Evolutionary conservation across 116 monocot species (phyloP).

Genomic region (Phalaenopsis hybrid): DNA sequence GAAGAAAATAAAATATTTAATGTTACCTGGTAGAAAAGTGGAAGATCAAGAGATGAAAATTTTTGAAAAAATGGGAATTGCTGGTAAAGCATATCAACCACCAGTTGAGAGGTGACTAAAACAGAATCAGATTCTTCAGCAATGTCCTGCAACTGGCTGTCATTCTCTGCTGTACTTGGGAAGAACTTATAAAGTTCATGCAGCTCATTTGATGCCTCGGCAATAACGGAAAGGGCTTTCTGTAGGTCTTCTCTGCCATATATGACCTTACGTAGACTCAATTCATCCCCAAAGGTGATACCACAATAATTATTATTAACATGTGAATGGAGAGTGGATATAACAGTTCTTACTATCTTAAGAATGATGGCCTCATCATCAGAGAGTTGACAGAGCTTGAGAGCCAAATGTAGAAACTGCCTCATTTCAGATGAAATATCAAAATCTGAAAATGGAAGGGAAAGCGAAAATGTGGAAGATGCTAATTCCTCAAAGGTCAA

Average conservation of each 20-base stretch:
- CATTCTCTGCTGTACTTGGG: constrained; percentile 11
- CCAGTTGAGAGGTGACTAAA: constrained; percentile 33
- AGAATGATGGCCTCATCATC: constrained; percentile 21
- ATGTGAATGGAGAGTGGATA: constrained; percentile 49
- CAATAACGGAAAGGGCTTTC: constrained; percentile 21
- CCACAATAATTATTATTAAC: constrained; percentile 17
- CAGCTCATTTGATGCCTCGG: constrained; percentile 51
- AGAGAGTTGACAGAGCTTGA: constrained; percentile 49
- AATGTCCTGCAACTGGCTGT: constrained; percentile 12
- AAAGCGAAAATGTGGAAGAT: constrained; percentile 44
- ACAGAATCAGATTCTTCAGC: constrained; percentile 19
- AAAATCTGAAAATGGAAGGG: constrained; percentile 27
- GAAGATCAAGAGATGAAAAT: constrained; percentile 16
- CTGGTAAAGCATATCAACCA: constrained; percentile 41
- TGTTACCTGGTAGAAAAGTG: constrained; percentile 9
- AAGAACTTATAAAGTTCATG: constrained; percentile 35
- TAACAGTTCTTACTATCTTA: constrained; percentile 44
- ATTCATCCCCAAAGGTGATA: constrained; percentile 12
- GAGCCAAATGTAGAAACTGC: constrained; percentile 46
- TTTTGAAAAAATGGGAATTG: constrained; percentile 42
- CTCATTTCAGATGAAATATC: constrained; percentile 61
- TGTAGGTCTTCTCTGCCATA: constrained; percentile 22
- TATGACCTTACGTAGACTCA: background rate
- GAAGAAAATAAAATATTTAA: background rate
- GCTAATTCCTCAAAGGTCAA: constrained; percentile 56